Evolutionary conservation across 345 rosid genomes (phyloP).

Genomic region (Crucihimalaya himalaica): DNA sequence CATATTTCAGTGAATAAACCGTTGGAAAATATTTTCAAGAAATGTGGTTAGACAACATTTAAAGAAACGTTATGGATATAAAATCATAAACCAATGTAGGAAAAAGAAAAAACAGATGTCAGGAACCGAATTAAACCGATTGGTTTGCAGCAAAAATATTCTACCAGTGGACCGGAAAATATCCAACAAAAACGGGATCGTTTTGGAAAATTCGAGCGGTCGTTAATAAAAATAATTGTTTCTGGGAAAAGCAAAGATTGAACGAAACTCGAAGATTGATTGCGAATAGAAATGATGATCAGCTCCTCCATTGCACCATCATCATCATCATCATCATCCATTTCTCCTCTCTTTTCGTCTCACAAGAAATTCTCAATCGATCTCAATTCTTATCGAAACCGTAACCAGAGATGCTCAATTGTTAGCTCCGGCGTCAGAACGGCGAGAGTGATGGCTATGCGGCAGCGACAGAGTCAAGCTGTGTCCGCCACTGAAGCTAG

Average conservation of each 20-base stretch:
- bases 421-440: conserved; percentile 33
- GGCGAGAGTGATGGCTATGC: conserved; percentile 39
- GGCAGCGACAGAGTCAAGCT: conserved; percentile 46
- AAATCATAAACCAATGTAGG: too few species aligned
- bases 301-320: conserved; percentile 10
- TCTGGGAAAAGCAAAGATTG: neutral
- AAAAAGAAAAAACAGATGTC: too few species aligned
- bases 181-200: too few species aligned
- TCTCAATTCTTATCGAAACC: conserved; percentile 2
- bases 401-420: conserved; percentile 21
- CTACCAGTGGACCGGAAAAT: too few species aligned
- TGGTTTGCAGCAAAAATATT: too few species aligned
- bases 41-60: too few species aligned
- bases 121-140: too few species aligned
- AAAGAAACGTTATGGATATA: too few species aligned
- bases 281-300: conserved; percentile 29
- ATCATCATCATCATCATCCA: conserved; percentile 1
- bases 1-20: too few species aligned
- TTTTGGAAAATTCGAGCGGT: conserved; percentile 10
- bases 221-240: neutral
- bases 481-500: conserved; percentile 71
- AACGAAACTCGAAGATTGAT: neutral
- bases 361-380: conserved; percentile 22
- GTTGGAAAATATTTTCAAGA: too few species aligned
- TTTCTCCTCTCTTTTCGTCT: conserved; percentile 38